These are phyloP conservation scores for Colletotrichum lentis DNA, from an alignment of 2,329 filamentous ascomycete genomes.

Conservation along the genomic window DNA sequence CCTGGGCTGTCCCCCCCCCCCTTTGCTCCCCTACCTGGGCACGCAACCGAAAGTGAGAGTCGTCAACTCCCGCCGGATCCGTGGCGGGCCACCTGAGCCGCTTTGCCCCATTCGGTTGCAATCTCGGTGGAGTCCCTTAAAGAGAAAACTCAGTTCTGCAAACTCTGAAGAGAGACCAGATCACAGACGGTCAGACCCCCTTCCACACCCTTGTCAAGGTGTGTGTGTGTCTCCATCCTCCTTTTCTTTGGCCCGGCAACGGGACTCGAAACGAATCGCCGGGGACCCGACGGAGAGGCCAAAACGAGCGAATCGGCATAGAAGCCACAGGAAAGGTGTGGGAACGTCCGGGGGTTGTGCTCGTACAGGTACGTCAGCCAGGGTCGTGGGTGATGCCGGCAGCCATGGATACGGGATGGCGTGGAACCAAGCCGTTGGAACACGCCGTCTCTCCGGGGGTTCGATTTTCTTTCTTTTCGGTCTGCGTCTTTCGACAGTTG, in stretches of 20 bases:
- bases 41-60: conserved; percentile 27
- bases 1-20: too few species aligned
- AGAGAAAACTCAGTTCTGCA: conserved; percentile 4
- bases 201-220: not conserved
- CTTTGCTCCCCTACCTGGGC: conserved; percentile 2
- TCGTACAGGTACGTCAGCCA: not conserved
- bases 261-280: conserved; percentile 17
- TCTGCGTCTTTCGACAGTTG: not conserved
- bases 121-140: conserved; percentile 28
- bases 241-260: conserved; percentile 33
- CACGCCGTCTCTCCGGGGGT: not conserved
- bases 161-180: not conserved
- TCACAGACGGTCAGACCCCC: too few species aligned
- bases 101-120: conserved; percentile 27
- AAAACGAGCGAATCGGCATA: conserved; percentile 26
- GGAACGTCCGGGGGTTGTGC: conserved; percentile 2
- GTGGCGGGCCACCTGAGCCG: conserved; percentile 28
- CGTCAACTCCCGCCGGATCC: conserved; percentile 23
- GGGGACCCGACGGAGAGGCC: not conserved
- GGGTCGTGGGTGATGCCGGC: conserved; percentile 14
- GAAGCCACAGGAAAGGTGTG: conserved; percentile 20
- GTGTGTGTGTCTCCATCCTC: conserved; percentile 1
- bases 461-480: not conserved
- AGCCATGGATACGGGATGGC: not conserved
- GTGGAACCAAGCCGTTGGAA: conserved; percentile 24